Evolutionary conservation across 2,329 filamentous ascomycete species (phyloP).

Genomic region (Aspergillus texensis): DNA sequence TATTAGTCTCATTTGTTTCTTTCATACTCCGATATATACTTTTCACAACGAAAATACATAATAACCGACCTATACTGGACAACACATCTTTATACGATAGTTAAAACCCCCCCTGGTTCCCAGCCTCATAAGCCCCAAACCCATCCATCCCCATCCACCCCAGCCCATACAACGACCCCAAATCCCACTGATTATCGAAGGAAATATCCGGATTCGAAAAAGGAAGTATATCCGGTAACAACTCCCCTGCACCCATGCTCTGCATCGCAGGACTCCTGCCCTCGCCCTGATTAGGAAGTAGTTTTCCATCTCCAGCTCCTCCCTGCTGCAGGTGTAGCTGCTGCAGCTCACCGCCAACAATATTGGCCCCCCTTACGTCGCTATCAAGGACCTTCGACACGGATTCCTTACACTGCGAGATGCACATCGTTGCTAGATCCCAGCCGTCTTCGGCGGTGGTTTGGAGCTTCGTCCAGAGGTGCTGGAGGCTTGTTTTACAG

Average conservation of each 20-base stretch:
- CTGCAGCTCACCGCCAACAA: neutral
- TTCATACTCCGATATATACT: neutral
- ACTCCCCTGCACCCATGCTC: neutral
- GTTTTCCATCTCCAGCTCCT: neutral
- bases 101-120: neutral
- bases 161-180: conserved; percentile 13
- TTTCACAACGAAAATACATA: neutral
- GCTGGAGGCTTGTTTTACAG: conserved; percentile 17
- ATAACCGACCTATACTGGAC: neutral
- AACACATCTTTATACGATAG: neutral
- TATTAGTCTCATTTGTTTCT: neutral
- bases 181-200: conserved; percentile 19
- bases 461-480: conserved; percentile 18
- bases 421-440: conserved; percentile 26
- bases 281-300: neutral
- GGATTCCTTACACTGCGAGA: conserved; percentile 21
- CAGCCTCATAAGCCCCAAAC: conserved; percentile 3
- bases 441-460: conserved; percentile 19
- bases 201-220: conserved; percentile 18
- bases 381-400: conserved; percentile 18
- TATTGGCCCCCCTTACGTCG: neutral
- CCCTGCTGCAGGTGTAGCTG: neutral
- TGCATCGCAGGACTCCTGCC: neutral
- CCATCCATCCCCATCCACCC: conserved; percentile 17
- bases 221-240: conserved; percentile 16